These are phyloP conservation scores for Acanthamoeba lenticulata DNA, from an alignment of 208 protist species.

Conservation along the genomic window DNA sequence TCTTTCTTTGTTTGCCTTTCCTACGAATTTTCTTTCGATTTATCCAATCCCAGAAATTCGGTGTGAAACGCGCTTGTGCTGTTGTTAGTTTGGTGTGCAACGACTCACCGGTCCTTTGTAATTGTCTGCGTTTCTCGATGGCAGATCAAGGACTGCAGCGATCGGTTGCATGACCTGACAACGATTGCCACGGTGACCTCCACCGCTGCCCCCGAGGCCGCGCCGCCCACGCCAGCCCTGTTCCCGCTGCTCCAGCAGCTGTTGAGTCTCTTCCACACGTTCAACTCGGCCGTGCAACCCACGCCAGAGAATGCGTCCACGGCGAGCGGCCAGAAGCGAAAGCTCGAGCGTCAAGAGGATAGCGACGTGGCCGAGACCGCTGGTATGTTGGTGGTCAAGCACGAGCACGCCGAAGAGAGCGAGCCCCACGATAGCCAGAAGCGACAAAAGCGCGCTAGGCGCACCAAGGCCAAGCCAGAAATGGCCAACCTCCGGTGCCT, in stretches of 20 bases:
- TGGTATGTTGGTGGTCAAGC: neutral
- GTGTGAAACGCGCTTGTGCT: neutral
- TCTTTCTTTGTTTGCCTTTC: neutral
- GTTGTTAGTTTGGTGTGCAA: neutral
- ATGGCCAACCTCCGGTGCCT: neutral
- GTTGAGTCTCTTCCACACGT: constrained; percentile 14
- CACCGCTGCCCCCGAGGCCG: neutral
- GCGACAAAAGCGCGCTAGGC: neutral
- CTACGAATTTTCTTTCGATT: neutral
- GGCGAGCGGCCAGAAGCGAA: too few species aligned
- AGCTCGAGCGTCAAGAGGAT: neutral
- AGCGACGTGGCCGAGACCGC: neutral
- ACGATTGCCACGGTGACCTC: neutral
- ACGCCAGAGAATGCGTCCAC: neutral
- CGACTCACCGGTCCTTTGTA: too few species aligned
- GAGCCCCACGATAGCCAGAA: neutral
- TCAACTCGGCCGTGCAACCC: neutral
- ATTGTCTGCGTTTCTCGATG: neutral
- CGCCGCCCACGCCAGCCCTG: neutral
- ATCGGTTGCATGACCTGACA: neutral
- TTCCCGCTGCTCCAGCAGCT: constrained; percentile 21
- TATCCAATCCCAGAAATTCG: neutral
- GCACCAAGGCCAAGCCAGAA: neutral
- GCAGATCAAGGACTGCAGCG: constrained; percentile 30
- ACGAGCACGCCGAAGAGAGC: neutral